These are phyloP conservation scores for Sarcomyxa edulis DNA, from an alignment of 768 basidiomycete genomes.

Conservation along the genomic window DNA sequence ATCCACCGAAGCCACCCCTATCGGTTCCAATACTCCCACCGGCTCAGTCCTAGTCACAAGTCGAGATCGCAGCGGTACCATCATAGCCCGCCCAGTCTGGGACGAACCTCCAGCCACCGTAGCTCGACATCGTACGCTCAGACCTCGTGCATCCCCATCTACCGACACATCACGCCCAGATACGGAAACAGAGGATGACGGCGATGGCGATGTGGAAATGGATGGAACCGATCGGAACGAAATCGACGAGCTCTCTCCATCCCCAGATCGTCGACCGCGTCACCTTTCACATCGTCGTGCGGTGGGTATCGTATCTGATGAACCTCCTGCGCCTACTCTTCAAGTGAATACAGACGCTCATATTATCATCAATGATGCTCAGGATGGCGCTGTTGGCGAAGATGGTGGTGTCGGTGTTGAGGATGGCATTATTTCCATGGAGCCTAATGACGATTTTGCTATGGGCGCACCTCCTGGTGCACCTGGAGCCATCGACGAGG, in stretches of 20 bases:
- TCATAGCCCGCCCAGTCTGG: constrained; percentile 64
- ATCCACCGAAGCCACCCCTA: constrained; percentile 55
- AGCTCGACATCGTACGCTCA: constrained; percentile 22
- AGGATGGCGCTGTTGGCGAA: constrained; percentile 18
- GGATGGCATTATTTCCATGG: constrained; percentile 71
- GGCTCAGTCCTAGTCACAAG: constrained; percentile 53
- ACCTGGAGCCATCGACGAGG: constrained; percentile 55
- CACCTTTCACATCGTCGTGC: constrained; percentile 20
- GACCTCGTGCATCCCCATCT: constrained; percentile 33
- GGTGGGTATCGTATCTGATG: constrained; percentile 38
- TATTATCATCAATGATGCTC: constrained; percentile 37
- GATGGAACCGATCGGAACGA: constrained; percentile 20
- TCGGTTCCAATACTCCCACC: constrained; percentile 54
- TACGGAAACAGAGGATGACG: constrained; percentile 78
- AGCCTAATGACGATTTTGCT: constrained; percentile 83
- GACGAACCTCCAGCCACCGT: constrained; percentile 27
- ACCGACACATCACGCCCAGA: constrained; percentile 54
- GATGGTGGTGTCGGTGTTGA: constrained; percentile 54
- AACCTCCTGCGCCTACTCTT: constrained; percentile 18
- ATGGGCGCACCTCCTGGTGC: constrained; percentile 91
- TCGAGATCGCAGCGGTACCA: constrained; percentile 71
- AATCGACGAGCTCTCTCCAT: constrained; percentile 21
- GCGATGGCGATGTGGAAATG: constrained; percentile 53
- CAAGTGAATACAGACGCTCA: constrained; percentile 27
- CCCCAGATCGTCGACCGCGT: constrained; percentile 22